Evolutionary conservation across 345 rosid species (phyloP).

Genomic region (Anastatica hierochuntica): DNA sequence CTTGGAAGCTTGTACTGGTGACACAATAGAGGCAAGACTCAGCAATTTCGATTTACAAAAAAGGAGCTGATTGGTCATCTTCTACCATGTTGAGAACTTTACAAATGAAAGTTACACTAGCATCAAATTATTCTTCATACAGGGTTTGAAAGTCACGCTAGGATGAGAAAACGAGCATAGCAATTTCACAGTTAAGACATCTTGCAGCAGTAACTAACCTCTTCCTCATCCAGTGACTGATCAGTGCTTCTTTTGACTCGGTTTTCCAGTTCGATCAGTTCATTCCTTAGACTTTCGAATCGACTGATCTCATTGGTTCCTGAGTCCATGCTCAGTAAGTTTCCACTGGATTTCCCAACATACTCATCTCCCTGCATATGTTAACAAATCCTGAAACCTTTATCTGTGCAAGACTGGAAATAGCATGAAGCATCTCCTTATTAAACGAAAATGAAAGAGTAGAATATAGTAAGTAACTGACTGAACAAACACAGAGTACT

Average conservation of each 20-base stretch:
- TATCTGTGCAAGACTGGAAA: too few relatives aligned
- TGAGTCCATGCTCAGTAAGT: slow-evolving; percentile 30
- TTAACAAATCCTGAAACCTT: slow-evolving; percentile 12
- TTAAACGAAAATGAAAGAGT: not conserved
- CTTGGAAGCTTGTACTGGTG: slow-evolving; percentile 6
- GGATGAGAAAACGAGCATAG: too few relatives aligned
- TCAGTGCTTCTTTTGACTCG: slow-evolving; percentile 69
- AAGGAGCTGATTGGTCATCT: slow-evolving; percentile 2
- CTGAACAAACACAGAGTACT: not conserved
- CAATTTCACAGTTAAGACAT: not conserved
- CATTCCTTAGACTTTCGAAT: slow-evolving; percentile 72
- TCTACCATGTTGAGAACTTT: slow-evolving; percentile 13
- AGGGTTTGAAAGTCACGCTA: too few relatives aligned
- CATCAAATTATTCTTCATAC: too few relatives aligned
- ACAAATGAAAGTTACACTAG: not conserved
- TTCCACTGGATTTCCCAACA: slow-evolving; percentile 28
- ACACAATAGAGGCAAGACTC: not conserved
- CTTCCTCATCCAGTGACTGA: slow-evolving; percentile 64
- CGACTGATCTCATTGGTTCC: slow-evolving; percentile 63
- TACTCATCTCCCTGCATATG: slow-evolving; percentile 46
- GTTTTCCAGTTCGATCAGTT: slow-evolving; percentile 80
- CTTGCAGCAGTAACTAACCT: slow-evolving; percentile 35
- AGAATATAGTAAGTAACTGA: slow-evolving; percentile 5
- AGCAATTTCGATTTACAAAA: not conserved
- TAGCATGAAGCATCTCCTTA: slow-evolving; percentile 5